phyloP scores from a whole-genome alignment of 2,329 filamentous ascomycete genomes.

The Epichloe uncinata region DNA sequence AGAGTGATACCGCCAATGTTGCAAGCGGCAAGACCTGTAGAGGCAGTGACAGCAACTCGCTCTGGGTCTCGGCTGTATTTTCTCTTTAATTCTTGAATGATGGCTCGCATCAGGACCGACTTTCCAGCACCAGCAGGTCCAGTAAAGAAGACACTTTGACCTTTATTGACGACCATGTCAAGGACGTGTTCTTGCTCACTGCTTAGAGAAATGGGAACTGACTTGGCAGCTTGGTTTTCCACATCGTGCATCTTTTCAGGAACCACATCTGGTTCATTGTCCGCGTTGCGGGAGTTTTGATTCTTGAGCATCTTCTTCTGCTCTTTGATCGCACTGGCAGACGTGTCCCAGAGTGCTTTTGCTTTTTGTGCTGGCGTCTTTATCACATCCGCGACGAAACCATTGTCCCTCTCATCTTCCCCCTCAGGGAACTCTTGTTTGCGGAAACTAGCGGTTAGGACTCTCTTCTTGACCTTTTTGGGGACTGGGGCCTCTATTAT shows the following conservation, averaged over 20 bases:
- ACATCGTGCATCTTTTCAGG: conserved; percentile 29
- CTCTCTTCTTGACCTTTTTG: conserved; percentile 45
- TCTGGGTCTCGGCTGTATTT: conserved; percentile 70
- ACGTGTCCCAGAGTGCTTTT: conserved; percentile 53
- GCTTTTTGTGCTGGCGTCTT: conserved; percentile 22
- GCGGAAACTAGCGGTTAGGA: conserved; percentile 39
- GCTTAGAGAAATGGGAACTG: conserved; percentile 56
- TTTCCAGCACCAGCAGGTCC: conserved; percentile 95
- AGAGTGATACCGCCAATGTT: conserved; percentile 93
- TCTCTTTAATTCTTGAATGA: conserved; percentile 66
- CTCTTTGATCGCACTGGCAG: conserved; percentile 61
- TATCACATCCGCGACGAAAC: conserved; percentile 6
- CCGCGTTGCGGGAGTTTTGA: conserved; percentile 28
- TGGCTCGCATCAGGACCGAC: conserved; percentile 86
- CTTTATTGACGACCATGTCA: conserved; percentile 64
- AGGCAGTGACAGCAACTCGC: conserved; percentile 83
- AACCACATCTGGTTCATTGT: conserved; percentile 23
- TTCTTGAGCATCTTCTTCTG: conserved; percentile 62
- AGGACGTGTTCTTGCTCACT: conserved; percentile 77
- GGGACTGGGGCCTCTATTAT: conserved; percentile 11
- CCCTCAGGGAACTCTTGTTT: conserved; percentile 21
- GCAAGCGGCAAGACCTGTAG: conserved; percentile 88
- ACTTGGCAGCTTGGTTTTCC: conserved; percentile 23
- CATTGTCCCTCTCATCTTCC: conserved; percentile 15
- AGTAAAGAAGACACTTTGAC: conserved; percentile 93